Evolutionary conservation across 2,329 filamentous ascomycete species (phyloP).

Genomic region (Trichophyton verrucosum): DNA sequence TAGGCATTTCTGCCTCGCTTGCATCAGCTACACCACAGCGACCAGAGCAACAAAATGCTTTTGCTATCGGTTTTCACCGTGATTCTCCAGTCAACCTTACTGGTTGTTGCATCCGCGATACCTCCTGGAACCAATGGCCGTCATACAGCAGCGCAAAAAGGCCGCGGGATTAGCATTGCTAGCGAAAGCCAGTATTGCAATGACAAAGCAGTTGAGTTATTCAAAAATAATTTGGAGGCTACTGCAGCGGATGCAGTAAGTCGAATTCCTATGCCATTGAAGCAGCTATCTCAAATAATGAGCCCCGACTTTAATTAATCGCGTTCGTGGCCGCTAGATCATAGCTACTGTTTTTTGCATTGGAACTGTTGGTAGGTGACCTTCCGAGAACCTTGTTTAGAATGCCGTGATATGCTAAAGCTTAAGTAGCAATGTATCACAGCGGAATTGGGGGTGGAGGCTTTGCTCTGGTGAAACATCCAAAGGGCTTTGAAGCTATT

Average conservation of each 20-base stretch:
- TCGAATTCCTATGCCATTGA: neutral
- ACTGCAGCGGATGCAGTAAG: constrained; percentile 61
- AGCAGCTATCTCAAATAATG: neutral
- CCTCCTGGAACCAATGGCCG: neutral
- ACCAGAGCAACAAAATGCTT: neutral
- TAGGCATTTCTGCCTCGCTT: neutral
- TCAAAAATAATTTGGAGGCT: constrained; percentile 42
- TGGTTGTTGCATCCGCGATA: neutral
- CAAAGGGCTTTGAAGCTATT: constrained; percentile 68
- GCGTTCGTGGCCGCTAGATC: constrained; percentile 29
- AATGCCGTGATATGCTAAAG: neutral
- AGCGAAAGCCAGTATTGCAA: constrained; percentile 59
- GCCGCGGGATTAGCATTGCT: constrained; percentile 27
- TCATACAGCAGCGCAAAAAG: neutral
- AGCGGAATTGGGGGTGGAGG: constrained; percentile 77
- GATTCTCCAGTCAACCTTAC: neutral
- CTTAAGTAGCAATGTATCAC: constrained; percentile 55
- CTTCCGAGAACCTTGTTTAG: neutral
- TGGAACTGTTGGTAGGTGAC: constrained; percentile 48
- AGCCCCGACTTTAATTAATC: neutral
- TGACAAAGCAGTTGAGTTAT: constrained; percentile 51
- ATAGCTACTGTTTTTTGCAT: constrained; percentile 64
- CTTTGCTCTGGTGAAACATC: constrained; percentile 58
- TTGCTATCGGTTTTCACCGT: neutral
- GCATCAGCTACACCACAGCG: neutral